Percentiles rank a stretch among this genome's conserved stretches.
phyloP scores from a whole-genome alignment of 345 rosid species.

The Erysimum cheiranthoides region DNA sequence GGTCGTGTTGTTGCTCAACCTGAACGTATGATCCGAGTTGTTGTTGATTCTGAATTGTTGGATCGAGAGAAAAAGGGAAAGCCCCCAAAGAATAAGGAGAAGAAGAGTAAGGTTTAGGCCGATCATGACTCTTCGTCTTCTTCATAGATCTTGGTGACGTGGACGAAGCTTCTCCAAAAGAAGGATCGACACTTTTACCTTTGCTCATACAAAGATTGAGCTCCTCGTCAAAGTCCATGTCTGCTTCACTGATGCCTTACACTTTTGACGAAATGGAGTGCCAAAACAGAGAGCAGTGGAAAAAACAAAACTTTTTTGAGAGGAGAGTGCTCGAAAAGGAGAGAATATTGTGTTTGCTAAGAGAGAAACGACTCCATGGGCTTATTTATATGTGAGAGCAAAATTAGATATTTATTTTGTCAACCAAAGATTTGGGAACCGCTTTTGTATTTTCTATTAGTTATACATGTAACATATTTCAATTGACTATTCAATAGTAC shows the following conservation, averaged over 20 bases:
- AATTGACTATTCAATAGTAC: constrained; percentile 32
- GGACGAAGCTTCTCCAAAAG: constrained; percentile 64
- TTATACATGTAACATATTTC: constrained; percentile 6
- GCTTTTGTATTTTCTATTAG: constrained; percentile 10
- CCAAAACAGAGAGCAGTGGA: constrained; percentile 6
- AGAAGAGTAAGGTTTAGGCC: constrained; percentile 40
- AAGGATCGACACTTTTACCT: constrained; percentile 46
- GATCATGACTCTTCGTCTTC: constrained; percentile 67
- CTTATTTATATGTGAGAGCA: constrained; percentile 38
- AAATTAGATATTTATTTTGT: constrained; percentile 9
- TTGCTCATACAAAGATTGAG: constrained; percentile 46
- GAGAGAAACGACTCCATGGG: constrained; percentile 17
- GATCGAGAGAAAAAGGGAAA: constrained; percentile 61
- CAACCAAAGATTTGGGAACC: neutral
- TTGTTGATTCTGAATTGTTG: constrained; percentile 49
- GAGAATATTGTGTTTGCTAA: constrained; percentile 12
- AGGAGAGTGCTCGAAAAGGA: neutral
- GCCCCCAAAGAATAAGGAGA: constrained; percentile 40
- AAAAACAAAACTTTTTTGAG: neutral
- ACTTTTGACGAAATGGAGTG: neutral
- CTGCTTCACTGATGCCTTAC: neutral
- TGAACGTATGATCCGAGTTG: constrained; percentile 35
- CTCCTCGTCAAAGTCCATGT: constrained; percentile 48
- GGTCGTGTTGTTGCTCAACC: constrained; percentile 7
- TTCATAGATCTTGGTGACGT: constrained; percentile 67